Base-by-base conservation (phyloP, 129 eudicot genomes). In the Centella asiatica region DNA sequence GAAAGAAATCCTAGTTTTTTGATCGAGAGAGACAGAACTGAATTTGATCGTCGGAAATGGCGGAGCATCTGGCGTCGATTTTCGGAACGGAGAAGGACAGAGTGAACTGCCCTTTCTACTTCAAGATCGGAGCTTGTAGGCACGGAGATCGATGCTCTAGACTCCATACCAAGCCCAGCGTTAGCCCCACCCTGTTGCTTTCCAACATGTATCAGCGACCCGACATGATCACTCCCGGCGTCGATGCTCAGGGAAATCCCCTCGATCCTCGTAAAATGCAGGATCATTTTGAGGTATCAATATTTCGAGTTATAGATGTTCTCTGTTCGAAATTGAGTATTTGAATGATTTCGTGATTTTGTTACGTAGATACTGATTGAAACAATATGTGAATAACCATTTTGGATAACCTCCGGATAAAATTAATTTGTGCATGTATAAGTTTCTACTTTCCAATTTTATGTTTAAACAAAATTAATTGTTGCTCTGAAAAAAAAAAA, bases 201-300 rank as follows among this genome's bases (percentile, higher is more conserved):
- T 71, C 84, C 8, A 79, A 79, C 37, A 79, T 79, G 84, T 79
- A 79, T 68, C 84, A 74, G 27, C 77, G 80, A 1, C 80, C 84
- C 23, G 80, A 79, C 47, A 74, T 74, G 80, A 74, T 79, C 37
- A 79, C 77, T 46, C 84, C 80, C 17, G 80, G 80, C 27, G 77
- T 79, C 66, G 84, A 79, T 45, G 45, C 80, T 29, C 84, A 66
- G 68, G 80, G 84, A 17, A 48, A 66, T 29, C 72, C 84, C 24
- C 59, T 74, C 36, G 77, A 79, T 28, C 80, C 80, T 5, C 40
- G 28, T 17, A 74, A 74, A 51, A 79, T 79, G 65, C 77, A 79
- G 55, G 72, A 62, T 14, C 84, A 79, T 31, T 79, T 79, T 1
- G 63, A 58, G 45, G 63, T 55, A 26, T 52, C 28, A 4, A 52